phyloP scores from a whole-genome alignment of 495 filamentous ascomycete genomes.

The Lasiosphaeris hirsuta region DNA sequence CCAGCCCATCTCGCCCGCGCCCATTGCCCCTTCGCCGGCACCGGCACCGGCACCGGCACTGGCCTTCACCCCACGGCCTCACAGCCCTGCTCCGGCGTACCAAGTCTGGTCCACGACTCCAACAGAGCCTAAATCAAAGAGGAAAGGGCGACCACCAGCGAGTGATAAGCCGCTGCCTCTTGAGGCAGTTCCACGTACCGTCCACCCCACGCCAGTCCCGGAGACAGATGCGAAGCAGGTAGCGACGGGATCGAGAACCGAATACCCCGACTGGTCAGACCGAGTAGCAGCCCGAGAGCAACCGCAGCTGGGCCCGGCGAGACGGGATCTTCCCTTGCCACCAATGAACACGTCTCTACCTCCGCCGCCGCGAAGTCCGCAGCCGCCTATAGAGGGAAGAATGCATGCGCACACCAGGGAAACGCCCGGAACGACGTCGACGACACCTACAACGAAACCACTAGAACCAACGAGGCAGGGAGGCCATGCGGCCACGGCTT shows the following conservation, averaged over 20 bases:
- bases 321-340: background rate
- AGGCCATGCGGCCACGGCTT: conserved; percentile 7
- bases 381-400: conserved; percentile 6
- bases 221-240: conserved; percentile 9
- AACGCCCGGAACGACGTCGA: conserved; percentile 6
- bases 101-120: conserved; percentile 2
- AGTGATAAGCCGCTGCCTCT: conserved; percentile 9
- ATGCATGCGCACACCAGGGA: conserved; percentile 7
- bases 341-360: conserved; percentile 1
- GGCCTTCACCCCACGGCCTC: conserved; percentile 19
- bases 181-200: conserved; percentile 13
- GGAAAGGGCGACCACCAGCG: conserved; percentile 12
- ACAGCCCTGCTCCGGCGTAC: conserved; percentile 19
- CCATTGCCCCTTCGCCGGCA: conserved; percentile 27
- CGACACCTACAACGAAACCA: background rate
- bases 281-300: background rate
- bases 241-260: background rate
- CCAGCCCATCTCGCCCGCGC: conserved; percentile 37
- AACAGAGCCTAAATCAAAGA: conserved; percentile 9
- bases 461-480: conserved; percentile 13
- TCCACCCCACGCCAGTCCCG: background rate
- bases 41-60: conserved; percentile 3
- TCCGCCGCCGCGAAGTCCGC: conserved; percentile 19
- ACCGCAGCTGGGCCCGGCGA: background rate
- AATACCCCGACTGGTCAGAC: conserved; percentile 15